Evolutionary conservation across 768 basidiomycete genomes (phyloP).

Genomic region (Termitomyces sp.): DNA sequence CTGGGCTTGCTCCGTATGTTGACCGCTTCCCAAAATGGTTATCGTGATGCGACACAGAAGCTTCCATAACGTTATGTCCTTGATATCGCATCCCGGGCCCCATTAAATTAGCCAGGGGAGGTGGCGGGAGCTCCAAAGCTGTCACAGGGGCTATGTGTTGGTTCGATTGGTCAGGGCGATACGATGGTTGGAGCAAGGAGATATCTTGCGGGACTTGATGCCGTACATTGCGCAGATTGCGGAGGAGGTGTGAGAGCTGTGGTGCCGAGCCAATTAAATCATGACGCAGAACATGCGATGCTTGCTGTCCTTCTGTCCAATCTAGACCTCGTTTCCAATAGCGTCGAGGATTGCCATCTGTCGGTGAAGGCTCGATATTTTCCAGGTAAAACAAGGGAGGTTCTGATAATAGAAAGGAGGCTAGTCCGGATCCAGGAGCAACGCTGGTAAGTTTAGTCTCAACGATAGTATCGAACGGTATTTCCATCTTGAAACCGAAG

Average conservation of each 20-base stretch:
- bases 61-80: constrained; percentile 13
- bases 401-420: constrained; percentile 57
- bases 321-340: constrained; percentile 64
- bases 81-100: constrained; percentile 22
- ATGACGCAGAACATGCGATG: constrained; percentile 57
- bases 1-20: constrained; percentile 7
- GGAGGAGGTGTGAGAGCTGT: constrained; percentile 52
- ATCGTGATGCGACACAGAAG: constrained; percentile 13
- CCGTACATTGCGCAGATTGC: constrained; percentile 41
- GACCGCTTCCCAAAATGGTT: constrained; percentile 21
- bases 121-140: constrained; percentile 34
- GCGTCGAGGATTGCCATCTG: constrained; percentile 26
- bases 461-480: constrained; percentile 60
- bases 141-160: constrained; percentile 16
- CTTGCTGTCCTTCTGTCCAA: constrained; percentile 75
- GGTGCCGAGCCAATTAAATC: constrained; percentile 57
- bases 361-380: constrained; percentile 24
- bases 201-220: constrained; percentile 26
- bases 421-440: constrained; percentile 50
- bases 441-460: constrained; percentile 51
- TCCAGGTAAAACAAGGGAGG: constrained; percentile 71
- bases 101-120: constrained; percentile 27
- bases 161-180: constrained; percentile 22
- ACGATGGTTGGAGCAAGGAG: constrained; percentile 29
- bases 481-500: constrained; percentile 80